Evolutionary conservation across 805 yeast genomes (phyloP).

Genomic region (Kodamaea kaohsiungensis): DNA sequence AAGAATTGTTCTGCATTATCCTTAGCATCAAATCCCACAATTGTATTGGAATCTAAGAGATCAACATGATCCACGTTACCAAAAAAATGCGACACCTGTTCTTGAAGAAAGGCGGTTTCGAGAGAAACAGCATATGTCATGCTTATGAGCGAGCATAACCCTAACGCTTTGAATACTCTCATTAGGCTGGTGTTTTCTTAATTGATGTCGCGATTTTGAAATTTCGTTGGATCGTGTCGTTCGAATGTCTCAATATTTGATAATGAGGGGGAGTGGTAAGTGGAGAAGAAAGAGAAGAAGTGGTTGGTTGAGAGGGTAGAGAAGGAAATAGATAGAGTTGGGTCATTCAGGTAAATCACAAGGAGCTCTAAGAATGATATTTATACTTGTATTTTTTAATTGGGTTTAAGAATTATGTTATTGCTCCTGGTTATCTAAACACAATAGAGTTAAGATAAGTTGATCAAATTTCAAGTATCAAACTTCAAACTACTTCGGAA

Average conservation of each 20-base stretch:
- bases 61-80: constrained; percentile 8
- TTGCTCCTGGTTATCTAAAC: no score
- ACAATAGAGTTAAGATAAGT: no score
- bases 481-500: no score
- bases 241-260: background rate
- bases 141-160: constrained; percentile 2
- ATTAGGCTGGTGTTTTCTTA: background rate
- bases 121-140: constrained; percentile 27
- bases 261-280: background rate
- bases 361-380: no score
- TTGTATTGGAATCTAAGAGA: constrained; percentile 18
- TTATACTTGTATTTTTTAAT: no score
- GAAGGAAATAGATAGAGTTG: no score
- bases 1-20: constrained; percentile 15
- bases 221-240: background rate
- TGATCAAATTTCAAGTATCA: no score
- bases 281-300: no score
- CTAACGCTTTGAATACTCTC: constrained; percentile 2
- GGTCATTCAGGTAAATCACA: no score
- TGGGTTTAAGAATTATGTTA: no score
- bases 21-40: constrained; percentile 17
- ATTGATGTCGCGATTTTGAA: constrained; percentile 1
- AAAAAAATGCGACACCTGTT: constrained; percentile 48
- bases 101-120: constrained; percentile 56
- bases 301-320: no score